Conservation (phyloP, 2,329 filamentous ascomycete species). For the Pyrenochaeta sp. region DNA sequence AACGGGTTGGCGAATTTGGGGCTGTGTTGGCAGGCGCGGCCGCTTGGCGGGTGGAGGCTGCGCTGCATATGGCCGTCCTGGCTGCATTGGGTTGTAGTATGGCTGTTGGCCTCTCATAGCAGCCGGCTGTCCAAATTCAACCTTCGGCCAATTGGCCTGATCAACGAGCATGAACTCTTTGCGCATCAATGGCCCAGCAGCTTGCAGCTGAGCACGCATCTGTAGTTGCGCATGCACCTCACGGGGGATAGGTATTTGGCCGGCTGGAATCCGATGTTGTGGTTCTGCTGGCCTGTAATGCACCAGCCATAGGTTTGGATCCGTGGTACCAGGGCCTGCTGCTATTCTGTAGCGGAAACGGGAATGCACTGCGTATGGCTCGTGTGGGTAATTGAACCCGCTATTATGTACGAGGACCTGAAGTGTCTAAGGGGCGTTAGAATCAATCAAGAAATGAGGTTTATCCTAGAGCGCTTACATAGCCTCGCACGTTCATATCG, state of each 20-base stretch:
- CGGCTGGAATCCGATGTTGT: conserved; percentile 74
- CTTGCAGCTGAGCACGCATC: conserved; percentile 69
- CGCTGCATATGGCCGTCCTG: conserved; percentile 40
- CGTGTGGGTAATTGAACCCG: conserved; percentile 77
- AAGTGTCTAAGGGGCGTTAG: conserved; percentile 70
- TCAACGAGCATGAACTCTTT: conserved; percentile 97
- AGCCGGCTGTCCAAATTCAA: conserved; percentile 68
- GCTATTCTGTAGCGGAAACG: conserved; percentile 87
- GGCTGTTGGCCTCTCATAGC: conserved; percentile 35
- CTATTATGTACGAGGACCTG: conserved; percentile 86
- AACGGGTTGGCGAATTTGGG: conserved; percentile 54
- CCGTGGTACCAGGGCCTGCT: conserved; percentile 73
- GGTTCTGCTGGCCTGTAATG: conserved; percentile 85
- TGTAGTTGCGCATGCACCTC: conserved; percentile 69
- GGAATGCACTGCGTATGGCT: conserved; percentile 77
- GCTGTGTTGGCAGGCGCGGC: conserved; percentile 49
- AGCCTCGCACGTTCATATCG: conserved; percentile 75
- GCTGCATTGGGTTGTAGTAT: conserved; percentile 49
- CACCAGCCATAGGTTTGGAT: conserved; percentile 87
- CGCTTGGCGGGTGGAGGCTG: conserved; percentile 59
- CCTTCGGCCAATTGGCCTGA: conserved; percentile 86
- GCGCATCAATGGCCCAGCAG: conserved; percentile 78
- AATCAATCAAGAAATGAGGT: background rate
- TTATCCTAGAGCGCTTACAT: conserved; percentile 58
- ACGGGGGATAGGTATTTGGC: conserved; percentile 68